phyloP scores from a whole-genome alignment of 306 rosid genomes.

The Quercus berberidifolia region DNA sequence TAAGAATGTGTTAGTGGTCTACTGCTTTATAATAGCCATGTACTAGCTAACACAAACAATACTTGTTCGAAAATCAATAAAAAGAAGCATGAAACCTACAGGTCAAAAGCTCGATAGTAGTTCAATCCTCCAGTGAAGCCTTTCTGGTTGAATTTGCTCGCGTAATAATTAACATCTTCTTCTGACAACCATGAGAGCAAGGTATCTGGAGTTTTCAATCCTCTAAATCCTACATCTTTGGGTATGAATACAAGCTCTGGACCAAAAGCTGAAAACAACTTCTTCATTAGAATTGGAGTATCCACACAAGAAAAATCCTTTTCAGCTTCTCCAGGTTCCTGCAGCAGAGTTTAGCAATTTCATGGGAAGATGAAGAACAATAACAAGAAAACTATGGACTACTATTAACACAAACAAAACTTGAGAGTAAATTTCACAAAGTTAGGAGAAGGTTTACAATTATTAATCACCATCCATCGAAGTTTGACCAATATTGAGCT shows the following conservation, averaged over 20 bases:
- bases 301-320: slow-evolving; percentile 49
- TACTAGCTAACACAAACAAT: not conserved
- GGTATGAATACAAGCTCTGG: slow-evolving; percentile 41
- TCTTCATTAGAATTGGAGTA: slow-evolving; percentile 35
- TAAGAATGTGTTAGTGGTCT: too few species aligned
- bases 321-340: slow-evolving; percentile 69
- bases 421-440: not conserved
- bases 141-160: slow-evolving; percentile 44
- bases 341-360: slow-evolving; percentile 7
- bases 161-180: slow-evolving; percentile 55
- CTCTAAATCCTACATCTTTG: slow-evolving; percentile 46
- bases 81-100: slow-evolving; percentile 38
- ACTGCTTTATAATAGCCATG: not conserved
- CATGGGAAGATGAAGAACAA: not conserved
- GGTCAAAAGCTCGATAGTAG: slow-evolving; percentile 56
- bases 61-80: not conserved
- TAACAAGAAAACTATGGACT: not conserved
- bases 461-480: too few species aligned
- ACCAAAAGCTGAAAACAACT: slow-evolving; percentile 33
- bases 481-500: too few species aligned
- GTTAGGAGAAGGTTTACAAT: not conserved
- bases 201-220: slow-evolving; percentile 18
- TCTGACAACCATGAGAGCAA: slow-evolving; percentile 74
- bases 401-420: not conserved
- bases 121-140: slow-evolving; percentile 83